Base-by-base conservation (phyloP, 2,329 filamentous ascomycete genomes). In the Apiospora koreana region DNA sequence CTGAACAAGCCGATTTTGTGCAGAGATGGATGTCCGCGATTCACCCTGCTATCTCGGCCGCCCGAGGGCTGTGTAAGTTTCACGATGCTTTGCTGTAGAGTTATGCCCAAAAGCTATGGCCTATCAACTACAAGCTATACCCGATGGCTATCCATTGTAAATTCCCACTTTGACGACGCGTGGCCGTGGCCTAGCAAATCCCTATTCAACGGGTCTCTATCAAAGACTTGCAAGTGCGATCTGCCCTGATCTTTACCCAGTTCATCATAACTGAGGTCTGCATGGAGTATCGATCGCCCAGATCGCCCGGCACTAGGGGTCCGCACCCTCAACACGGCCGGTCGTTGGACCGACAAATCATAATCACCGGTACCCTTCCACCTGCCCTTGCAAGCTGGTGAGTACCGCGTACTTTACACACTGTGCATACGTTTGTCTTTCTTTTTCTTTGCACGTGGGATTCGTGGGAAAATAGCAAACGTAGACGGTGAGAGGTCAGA, bases 231-330 rank as follows among this genome's bases (percentile, higher is more conserved):
- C 54, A n/a, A 62, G 31, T 62, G 31, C 31, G 54, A 62, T 62
- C 31, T 62, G 54, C 54, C 54, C 54, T 62, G 31, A 38, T 38
- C 54, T 23, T 62, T 62, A 62, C 54, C 54, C 54, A 62, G 31
- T 62, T 31, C 54, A 38, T 38, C 31, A 62, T 62, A 38, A 38
- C 35, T 62, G 28, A 62, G 21, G 54, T 23, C 54, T 62, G n/a
- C 28, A 62, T 62, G 31, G 54, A 62, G 54, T 62, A 62, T 62
- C 54, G 54, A 62, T 62, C 54, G 54, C 54, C 54, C 54, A 62
- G 54, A 62, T 62, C 54, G 54, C 54, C 54, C 54, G 54, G 54
- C 31, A 28, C 54, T 62, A 23, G 31, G 54, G 54, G 54, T 62
- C 54, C 54, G 54, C 54, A n/a, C 8, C 54, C 54, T 38, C 54